Conservation (phyloP, 2,329 filamentous ascomycete species). For the Periconia sp. region DNA sequence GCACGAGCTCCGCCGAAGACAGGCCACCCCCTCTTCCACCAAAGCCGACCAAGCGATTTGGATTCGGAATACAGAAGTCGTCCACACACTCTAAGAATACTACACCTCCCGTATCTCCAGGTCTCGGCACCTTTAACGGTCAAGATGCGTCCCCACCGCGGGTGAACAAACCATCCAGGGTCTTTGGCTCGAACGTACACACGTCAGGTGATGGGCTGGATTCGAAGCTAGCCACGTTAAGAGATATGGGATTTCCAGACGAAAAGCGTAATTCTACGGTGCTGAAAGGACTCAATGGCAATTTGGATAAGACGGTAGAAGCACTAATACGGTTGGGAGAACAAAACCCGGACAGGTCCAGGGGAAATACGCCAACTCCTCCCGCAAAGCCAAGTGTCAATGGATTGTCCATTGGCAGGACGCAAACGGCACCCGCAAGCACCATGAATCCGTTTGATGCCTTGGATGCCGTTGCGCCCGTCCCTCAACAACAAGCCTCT, state of each 20-base stretch:
- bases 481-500: conserved; percentile 35
- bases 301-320: conserved; percentile 85
- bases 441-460: conserved; percentile 54
- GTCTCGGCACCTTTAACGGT: conserved; percentile 35
- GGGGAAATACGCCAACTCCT: conserved; percentile 56
- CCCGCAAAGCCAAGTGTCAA: conserved; percentile 57
- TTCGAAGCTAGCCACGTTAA: conserved; percentile 75
- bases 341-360: conserved; percentile 35
- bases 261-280: conserved; percentile 80
- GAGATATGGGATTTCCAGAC: conserved; percentile 92
- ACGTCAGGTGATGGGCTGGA: conserved; percentile 66
- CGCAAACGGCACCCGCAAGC: conserved; percentile 31
- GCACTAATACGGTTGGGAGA: conserved; percentile 83
- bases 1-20: conserved; percentile 60
- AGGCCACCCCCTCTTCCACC: conserved; percentile 64
- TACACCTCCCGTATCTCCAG: conserved; percentile 42
- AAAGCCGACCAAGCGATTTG: conserved; percentile 66
- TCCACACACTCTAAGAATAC: conserved; percentile 72
- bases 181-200: conserved; percentile 72
- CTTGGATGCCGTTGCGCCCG: conserved; percentile 40
- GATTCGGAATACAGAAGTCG: conserved; percentile 71
- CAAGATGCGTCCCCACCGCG: conserved; percentile 46
- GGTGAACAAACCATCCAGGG: conserved; percentile 67
- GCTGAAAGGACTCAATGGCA: conserved; percentile 81
- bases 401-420: conserved; percentile 52